Percentiles rank a stretch among this genome's conserved stretches.
phyloP scores from a whole-genome alignment of 139 green algal species.

The Chlorella sp. region DNA sequence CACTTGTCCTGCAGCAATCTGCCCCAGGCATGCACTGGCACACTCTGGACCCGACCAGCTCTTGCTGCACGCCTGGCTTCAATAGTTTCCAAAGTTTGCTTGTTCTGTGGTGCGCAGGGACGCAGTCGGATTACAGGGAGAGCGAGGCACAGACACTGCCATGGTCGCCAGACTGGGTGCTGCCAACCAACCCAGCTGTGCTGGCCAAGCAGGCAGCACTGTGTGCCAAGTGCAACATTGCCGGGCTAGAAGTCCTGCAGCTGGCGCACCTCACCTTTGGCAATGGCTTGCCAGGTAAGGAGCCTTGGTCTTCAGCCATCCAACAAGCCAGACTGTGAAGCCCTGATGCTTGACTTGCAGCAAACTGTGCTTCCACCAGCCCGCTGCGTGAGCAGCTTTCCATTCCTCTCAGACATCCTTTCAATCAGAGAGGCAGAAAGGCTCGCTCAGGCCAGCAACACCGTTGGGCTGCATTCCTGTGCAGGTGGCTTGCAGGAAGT shows the following conservation, averaged over 20 bases:
- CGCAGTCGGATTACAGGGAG: conserved; percentile 52
- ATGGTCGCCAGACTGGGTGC: conserved; percentile 33
- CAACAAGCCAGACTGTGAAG: no score
- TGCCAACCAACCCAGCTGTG: background rate
- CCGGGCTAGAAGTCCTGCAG: conserved; percentile 57
- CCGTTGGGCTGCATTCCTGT: no score
- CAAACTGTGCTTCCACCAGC: no score
- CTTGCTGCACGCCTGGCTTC: no score
- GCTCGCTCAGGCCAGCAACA: no score
- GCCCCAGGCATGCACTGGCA: background rate
- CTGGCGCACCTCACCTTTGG: conserved; percentile 58
- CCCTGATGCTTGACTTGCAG: conserved; percentile 40
- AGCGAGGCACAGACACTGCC: conserved; percentile 69
- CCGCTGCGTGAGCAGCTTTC: no score
- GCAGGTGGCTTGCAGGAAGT: conserved; percentile 15
- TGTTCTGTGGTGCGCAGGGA: background rate
- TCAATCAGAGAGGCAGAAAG: no score
- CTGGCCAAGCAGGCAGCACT: conserved; percentile 24
- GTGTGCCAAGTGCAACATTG: conserved; percentile 26
- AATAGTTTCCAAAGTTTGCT: no score
- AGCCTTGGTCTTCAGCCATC: no score
- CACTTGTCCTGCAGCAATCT: background rate
- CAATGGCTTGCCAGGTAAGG: conserved; percentile 52
- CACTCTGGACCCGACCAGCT: no score
- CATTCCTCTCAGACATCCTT: no score